Evolutionary conservation across 176 grass and related monocot species (phyloP), one percentile per base, ranked within the genome.

Genomic region (Aegilops umbellulata): DNA sequence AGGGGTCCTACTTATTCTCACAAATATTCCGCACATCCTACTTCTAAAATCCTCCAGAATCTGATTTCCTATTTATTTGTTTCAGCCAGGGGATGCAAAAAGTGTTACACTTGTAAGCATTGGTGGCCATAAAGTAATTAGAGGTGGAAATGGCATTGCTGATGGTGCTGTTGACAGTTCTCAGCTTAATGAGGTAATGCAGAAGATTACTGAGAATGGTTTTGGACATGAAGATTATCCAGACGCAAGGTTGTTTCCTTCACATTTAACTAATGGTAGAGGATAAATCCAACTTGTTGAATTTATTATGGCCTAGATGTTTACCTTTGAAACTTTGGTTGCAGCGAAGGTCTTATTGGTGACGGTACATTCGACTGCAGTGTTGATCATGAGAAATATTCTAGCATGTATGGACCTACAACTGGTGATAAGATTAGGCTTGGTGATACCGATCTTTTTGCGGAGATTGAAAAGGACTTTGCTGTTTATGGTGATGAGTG

Each of bases 381-480:
- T 71, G 51, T 98, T 89, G 71, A 92, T 57, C 89, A 79, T 79
- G 96, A 98, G 89, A 88, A 89, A 60, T 98, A 98, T 90, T 88
- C 86, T 34, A 98, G 93, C 90, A 95, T 95, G 86, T 98, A 98
- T 91, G 96, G 96, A 49, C 93, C 96, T 83, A 98, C 96, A 34
- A 94, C 81, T 79, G 93, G 96, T 35, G 96, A 98, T 85, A 98
- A 95, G 83, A 94, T 98, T 87, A 91, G 88, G 87, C 92, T 98
- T 89, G 96, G 93, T 36, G 96, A 98, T 77, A 98, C 91, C 30
- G 80, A 94, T 31, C 89, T 94, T 80, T 98, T 90, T 91, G 93
- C 91, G 27, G 93, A 98, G 92, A 92, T 98, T 76, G 96, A 98
- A 86, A 98, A 88, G 20, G 96, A 98, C 83, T 93, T 89, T 60